Percentiles rank a stretch among this genome's conserved stretches.
phyloP scores from a whole-genome alignment of 2,329 filamentous ascomycete species.

The Coniochaeta ligniaria region DNA sequence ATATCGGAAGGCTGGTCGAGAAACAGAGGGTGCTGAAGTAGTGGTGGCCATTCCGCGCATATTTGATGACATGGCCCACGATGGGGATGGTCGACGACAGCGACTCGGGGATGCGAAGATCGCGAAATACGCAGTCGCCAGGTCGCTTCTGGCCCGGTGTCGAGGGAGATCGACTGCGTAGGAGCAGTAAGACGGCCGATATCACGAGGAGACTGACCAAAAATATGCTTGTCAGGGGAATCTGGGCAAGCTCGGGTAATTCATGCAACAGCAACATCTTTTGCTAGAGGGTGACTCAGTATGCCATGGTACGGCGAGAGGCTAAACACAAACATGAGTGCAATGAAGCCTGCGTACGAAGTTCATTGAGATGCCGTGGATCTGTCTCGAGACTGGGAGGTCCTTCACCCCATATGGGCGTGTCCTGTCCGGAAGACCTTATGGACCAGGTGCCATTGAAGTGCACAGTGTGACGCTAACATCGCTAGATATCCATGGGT shows the following conservation, averaged over 20 bases:
- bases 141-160: neutral
- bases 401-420: neutral
- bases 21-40: slow-evolving; percentile 6
- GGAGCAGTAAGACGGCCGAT: neutral
- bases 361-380: neutral
- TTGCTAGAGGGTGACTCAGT: neutral
- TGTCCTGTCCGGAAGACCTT: neutral
- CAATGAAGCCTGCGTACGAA: neutral
- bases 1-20: slow-evolving; percentile 1
- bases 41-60: slow-evolving; percentile 1
- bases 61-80: slow-evolving; percentile 2
- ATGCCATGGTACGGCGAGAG: neutral
- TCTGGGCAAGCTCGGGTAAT: neutral
- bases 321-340: neutral
- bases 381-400: neutral
- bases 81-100: neutral
- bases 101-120: neutral
- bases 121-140: neutral
- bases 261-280: neutral
- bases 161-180: neutral
- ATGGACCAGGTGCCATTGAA: neutral
- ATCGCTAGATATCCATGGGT: too few species aligned
- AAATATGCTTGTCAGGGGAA: neutral
- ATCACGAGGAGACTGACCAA: neutral
- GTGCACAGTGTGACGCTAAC: neutral